Conservation (phyloP, 2,329 filamentous ascomycete genomes). For the Alternaria conjuncta region DNA sequence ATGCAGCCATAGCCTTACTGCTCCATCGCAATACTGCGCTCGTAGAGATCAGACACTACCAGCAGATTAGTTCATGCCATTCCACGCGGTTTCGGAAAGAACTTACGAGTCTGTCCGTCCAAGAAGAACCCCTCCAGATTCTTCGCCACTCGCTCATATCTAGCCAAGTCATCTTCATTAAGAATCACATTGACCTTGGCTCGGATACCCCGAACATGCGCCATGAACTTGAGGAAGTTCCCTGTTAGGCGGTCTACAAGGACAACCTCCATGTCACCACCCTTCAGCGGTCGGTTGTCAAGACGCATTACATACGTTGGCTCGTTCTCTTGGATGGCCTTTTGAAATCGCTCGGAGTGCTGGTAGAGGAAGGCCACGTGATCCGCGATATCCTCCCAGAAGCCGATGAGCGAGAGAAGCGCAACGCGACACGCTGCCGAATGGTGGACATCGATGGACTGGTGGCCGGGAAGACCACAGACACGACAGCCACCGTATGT, state of each 20-base stretch:
- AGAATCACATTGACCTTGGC: slow-evolving; percentile 20
- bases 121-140: slow-evolving; percentile 23
- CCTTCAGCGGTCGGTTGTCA: slow-evolving; percentile 9
- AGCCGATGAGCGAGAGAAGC: slow-evolving; percentile 19
- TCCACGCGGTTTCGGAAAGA: not conserved
- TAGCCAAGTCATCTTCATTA: slow-evolving; percentile 1
- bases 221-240: slow-evolving; percentile 28
- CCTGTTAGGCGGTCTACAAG: slow-evolving; percentile 23
- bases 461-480: slow-evolving; percentile 29
- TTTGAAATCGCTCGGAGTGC: slow-evolving; percentile 19
- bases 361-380: slow-evolving; percentile 18
- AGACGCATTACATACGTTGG: slow-evolving; percentile 28
- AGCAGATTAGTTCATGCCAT: not conserved
- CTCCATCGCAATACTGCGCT: slow-evolving; percentile 10
- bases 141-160: slow-evolving; percentile 11
- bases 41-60: slow-evolving; percentile 19
- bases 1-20: not conserved
- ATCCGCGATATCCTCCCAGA: slow-evolving; percentile 23
- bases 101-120: slow-evolving; percentile 19
- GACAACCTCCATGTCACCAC: slow-evolving; percentile 18
- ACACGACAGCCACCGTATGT: slow-evolving; percentile 16
- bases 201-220: slow-evolving; percentile 15
- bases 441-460: slow-evolving; percentile 13
- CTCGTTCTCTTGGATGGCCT: slow-evolving; percentile 12
- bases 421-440: slow-evolving; percentile 18